A percentile compares a stretch with the other conserved stretches of the same genome.
These are phyloP conservation scores for Durio zibethinus DNA, from an alignment of 345 rosid genomes.

Conservation along the genomic window DNA sequence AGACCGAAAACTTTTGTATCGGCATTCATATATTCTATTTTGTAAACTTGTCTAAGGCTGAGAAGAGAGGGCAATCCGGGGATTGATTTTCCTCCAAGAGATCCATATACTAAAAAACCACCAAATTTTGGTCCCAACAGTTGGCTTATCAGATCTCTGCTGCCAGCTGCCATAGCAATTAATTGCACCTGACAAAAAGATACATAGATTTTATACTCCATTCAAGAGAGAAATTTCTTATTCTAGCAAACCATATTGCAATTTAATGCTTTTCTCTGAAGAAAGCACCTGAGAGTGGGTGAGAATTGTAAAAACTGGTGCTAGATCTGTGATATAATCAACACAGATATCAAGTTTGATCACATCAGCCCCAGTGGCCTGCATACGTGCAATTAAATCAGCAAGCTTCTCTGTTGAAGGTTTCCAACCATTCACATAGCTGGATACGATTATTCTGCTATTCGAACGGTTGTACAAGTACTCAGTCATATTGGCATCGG, in stretches of 20 bases:
- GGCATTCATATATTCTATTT: slow-evolving; percentile 22
- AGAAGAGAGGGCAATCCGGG: slow-evolving; percentile 26
- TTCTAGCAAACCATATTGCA: neutral
- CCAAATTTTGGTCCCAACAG: slow-evolving; percentile 33
- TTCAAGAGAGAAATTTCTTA: neutral
- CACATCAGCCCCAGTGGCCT: slow-evolving; percentile 31
- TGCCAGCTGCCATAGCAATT: slow-evolving; percentile 33
- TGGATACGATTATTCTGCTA: slow-evolving; percentile 32
- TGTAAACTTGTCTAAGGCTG: slow-evolving; percentile 29
- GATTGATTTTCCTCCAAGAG: slow-evolving; percentile 19
- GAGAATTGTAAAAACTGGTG: slow-evolving; percentile 27
- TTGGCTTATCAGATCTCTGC: slow-evolving; percentile 36
- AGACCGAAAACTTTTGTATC: slow-evolving; percentile 33
- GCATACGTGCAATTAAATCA: slow-evolving; percentile 29
- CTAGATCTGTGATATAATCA: slow-evolving; percentile 30
- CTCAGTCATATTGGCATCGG: slow-evolving; percentile 27
- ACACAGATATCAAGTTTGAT: slow-evolving; percentile 27
- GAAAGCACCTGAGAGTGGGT: slow-evolving; percentile 25
- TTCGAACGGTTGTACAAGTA: slow-evolving; percentile 20
- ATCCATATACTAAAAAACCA: slow-evolving; percentile 32
- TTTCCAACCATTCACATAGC: slow-evolving; percentile 24
- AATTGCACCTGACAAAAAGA: slow-evolving; percentile 25
- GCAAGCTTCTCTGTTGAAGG: slow-evolving; percentile 29
- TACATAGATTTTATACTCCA: neutral
- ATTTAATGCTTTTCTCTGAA: neutral